phyloP scores from a whole-genome alignment of 345 rosid genomes.

The Brassica nigra region DNA sequence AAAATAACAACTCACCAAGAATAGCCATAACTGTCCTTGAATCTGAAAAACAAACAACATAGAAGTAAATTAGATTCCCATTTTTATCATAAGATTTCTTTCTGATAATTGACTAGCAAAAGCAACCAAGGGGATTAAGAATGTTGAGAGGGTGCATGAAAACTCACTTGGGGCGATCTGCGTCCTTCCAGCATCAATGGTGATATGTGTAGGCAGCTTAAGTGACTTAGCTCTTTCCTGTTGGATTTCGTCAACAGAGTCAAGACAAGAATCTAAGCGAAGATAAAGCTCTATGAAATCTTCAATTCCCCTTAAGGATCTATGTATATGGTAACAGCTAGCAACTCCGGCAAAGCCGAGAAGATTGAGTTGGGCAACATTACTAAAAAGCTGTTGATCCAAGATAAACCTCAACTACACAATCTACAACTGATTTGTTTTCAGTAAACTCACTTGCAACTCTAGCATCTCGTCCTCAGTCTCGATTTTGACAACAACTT shows the following conservation, averaged over 20 bases:
- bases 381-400: too few relatives aligned
- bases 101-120: not conserved
- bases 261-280: not conserved
- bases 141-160: not conserved
- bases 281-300: not conserved
- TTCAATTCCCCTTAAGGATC: too few relatives aligned
- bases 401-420: constrained; percentile 2
- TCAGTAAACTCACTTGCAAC: constrained; percentile 71
- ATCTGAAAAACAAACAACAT: constrained; percentile 18
- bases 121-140: not conserved
- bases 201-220: not conserved
- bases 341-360: too few relatives aligned
- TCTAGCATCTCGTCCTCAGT: constrained; percentile 84
- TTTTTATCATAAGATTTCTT: too few relatives aligned
- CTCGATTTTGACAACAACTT: constrained; percentile 93
- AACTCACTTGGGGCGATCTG: not conserved
- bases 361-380: too few relatives aligned
- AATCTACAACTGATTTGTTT: not conserved
- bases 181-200: not conserved
- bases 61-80: not conserved
- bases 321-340: too few relatives aligned
- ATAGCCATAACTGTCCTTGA: constrained; percentile 99
- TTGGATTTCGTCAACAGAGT: not conserved
- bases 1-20: constrained; percentile 62
- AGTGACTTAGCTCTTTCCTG: not conserved